Conservation (phyloP, 768 basidiomycete genomes). For the Leccinum rimulosum region DNA sequence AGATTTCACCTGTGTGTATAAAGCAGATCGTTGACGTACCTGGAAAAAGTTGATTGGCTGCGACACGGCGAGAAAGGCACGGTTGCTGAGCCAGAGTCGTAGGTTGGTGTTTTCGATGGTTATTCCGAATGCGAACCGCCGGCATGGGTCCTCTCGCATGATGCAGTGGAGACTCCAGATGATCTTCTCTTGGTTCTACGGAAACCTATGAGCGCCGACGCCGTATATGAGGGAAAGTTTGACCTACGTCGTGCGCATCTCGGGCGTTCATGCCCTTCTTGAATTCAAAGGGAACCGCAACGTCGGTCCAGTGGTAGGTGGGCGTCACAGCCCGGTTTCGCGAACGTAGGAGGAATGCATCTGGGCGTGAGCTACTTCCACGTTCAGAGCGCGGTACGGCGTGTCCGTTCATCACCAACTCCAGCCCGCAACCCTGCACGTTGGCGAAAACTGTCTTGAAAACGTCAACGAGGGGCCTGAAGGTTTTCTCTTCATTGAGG, state of each 20-base stretch:
- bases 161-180: conserved; percentile 23
- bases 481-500: not conserved
- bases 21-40: not conserved
- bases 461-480: not conserved
- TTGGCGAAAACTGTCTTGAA: not conserved
- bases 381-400: not conserved
- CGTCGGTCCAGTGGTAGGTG: conserved; percentile 8
- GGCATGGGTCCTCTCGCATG: not conserved
- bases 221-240: not conserved
- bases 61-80: not conserved
- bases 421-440: not conserved
- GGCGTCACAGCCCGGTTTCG: not conserved
- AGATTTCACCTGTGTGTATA: not conserved
- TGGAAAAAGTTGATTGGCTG: not conserved
- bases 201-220: not conserved
- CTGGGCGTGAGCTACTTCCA: conserved; percentile 5
- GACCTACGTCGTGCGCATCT: not conserved
- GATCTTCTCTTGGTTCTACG: conserved; percentile 18
- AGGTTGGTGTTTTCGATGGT: not conserved
- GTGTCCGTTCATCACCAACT: too few relatives aligned
- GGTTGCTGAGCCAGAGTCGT: conserved; percentile 27
- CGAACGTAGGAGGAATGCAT: not conserved
- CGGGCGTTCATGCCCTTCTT: not conserved
- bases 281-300: conserved; percentile 8
- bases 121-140: not conserved